Evolutionary conservation across 2,329 filamentous ascomycete species (phyloP).

Genomic region (Mycosphaerella sp.): DNA sequence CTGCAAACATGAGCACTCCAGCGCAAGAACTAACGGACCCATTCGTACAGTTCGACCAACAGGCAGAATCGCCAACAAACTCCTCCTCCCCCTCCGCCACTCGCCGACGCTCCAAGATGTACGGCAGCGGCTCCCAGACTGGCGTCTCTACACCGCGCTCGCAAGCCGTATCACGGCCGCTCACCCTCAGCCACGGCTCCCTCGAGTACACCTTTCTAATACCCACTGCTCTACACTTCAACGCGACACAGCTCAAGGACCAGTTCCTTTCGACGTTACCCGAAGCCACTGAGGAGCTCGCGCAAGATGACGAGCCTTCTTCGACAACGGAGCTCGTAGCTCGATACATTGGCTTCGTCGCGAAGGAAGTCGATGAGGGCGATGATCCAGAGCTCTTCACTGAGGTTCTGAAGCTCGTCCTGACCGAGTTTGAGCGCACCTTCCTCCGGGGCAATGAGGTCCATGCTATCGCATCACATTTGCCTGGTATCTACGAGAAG

Average conservation of each 20-base stretch:
- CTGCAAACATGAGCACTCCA: slow-evolving; percentile 20
- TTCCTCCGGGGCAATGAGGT: slow-evolving; percentile 96
- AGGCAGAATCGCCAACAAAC: slow-evolving; percentile 14
- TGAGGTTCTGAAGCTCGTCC: slow-evolving; percentile 82
- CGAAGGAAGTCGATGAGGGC: slow-evolving; percentile 81
- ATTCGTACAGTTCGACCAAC: slow-evolving; percentile 17
- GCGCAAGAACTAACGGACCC: slow-evolving; percentile 23
- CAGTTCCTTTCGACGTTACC: slow-evolving; percentile 80
- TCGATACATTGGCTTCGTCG: slow-evolving; percentile 86
- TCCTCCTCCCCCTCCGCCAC: slow-evolving; percentile 11
- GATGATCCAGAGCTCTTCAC: slow-evolving; percentile 90
- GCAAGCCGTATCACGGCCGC: slow-evolving; percentile 81
- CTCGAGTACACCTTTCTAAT: slow-evolving; percentile 96
- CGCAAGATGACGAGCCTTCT: slow-evolving; percentile 97
- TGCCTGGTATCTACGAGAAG: slow-evolving; percentile 89
- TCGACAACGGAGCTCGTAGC: slow-evolving; percentile 88
- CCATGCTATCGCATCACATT: slow-evolving; percentile 75
- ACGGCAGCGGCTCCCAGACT: slow-evolving; percentile 56
- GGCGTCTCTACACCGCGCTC: slow-evolving; percentile 95
- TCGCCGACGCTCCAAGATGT: slow-evolving; percentile 22
- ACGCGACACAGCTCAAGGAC: slow-evolving; percentile 89
- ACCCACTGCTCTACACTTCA: slow-evolving; percentile 91
- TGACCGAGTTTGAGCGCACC: slow-evolving; percentile 94
- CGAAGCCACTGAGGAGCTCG: slow-evolving; percentile 89
- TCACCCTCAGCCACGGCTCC: slow-evolving; percentile 85